phyloP scores from a whole-genome alignment of 768 basidiomycete genomes.

The Lyophyllum decastes region DNA sequence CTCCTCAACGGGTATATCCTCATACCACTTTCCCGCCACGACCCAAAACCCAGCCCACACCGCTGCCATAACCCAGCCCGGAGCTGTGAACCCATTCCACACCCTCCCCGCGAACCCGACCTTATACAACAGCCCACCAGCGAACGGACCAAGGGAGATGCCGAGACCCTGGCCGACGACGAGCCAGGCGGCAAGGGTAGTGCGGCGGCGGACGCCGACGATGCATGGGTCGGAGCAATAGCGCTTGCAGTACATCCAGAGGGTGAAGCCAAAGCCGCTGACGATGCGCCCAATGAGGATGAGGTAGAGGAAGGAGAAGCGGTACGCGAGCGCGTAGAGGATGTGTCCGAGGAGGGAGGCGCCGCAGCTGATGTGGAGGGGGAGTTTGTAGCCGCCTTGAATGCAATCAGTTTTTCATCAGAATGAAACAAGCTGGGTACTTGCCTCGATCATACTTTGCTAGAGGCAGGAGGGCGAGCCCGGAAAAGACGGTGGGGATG shows the following conservation, averaged over 20 bases:
- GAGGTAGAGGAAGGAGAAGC: slow-evolving; percentile 60
- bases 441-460: slow-evolving; percentile 57
- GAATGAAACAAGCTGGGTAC: slow-evolving; percentile 1
- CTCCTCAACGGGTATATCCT: slow-evolving; percentile 9
- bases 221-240: slow-evolving; percentile 74
- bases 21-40: slow-evolving; percentile 9
- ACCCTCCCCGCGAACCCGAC: slow-evolving; percentile 53
- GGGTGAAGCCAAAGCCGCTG: slow-evolving; percentile 58
- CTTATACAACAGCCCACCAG: slow-evolving; percentile 63
- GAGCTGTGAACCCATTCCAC: slow-evolving; percentile 71
- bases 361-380: slow-evolving; percentile 56
- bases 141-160: slow-evolving; percentile 63
- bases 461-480: slow-evolving; percentile 56
- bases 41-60: slow-evolving; percentile 57
- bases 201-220: slow-evolving; percentile 63
- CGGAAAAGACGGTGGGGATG: slow-evolving; percentile 65
- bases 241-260: slow-evolving; percentile 69
- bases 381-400: slow-evolving; percentile 53
- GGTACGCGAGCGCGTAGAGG: slow-evolving; percentile 63
- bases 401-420: background rate
- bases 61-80: slow-evolving; percentile 64
- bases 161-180: slow-evolving; percentile 66
- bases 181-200: slow-evolving; percentile 61
- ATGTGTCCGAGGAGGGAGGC: slow-evolving; percentile 56
- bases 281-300: slow-evolving; percentile 74